These are phyloP conservation scores for Cystoisospora suis DNA, from an alignment of 169 alveolate species.

Conservation along the genomic window DNA sequence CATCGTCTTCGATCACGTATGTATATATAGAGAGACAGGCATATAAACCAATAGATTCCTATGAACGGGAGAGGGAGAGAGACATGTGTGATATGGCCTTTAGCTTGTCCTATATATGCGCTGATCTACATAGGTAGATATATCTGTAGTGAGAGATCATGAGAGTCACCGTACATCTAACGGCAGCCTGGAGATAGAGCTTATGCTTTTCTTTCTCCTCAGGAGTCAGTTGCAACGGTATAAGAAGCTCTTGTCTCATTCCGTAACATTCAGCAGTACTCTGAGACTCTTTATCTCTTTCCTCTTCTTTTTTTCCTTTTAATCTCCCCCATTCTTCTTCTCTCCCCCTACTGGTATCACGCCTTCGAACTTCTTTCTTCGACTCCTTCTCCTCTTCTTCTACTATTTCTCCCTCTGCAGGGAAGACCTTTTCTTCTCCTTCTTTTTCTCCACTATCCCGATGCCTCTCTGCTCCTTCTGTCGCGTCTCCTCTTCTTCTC, in stretches of 20 bases:
- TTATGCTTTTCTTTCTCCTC: background rate
- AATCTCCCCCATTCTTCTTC: background rate
- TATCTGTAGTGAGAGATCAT: background rate
- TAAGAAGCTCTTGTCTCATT: background rate
- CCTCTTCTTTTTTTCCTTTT: background rate
- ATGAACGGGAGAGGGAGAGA: too few species aligned
- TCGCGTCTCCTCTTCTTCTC: background rate
- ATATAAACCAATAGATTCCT: too few species aligned
- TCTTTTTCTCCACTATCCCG: background rate
- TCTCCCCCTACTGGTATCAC: too few species aligned
- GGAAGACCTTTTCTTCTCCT: background rate
- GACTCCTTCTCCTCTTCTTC: background rate
- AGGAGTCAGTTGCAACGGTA: background rate
- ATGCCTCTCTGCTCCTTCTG: background rate
- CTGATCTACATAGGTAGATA: background rate
- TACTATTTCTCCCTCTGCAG: background rate
- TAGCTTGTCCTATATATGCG: too few species aligned
- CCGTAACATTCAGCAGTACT: background rate
- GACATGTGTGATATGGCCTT: too few species aligned
- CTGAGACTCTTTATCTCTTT: background rate
- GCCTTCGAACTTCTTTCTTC: too few species aligned
- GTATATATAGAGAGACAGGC: too few species aligned
- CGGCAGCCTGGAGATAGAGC: conserved; percentile 1
- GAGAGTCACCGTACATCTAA: background rate
- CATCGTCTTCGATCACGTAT: too few species aligned